These are phyloP conservation scores for Xylaria bambusicola DNA, from an alignment of 495 filamentous ascomycete genomes.

Conservation along the genomic window DNA sequence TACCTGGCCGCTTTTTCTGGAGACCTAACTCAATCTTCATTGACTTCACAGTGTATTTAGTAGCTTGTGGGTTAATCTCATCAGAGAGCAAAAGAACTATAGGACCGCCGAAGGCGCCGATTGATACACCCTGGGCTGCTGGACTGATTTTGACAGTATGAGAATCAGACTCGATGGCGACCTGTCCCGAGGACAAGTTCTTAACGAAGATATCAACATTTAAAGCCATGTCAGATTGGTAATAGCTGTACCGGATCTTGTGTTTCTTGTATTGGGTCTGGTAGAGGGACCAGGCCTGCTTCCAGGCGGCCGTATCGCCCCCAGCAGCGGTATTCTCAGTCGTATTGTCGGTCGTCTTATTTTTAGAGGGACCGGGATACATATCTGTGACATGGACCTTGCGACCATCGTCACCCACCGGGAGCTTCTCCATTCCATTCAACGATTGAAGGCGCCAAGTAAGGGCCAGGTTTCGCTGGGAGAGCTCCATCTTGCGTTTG, in stretches of 20 bases:
- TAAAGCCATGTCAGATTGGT: slow-evolving; percentile 40
- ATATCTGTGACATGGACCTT: slow-evolving; percentile 63
- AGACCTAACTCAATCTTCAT: slow-evolving; percentile 86
- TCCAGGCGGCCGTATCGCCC: background rate
- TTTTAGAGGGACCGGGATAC: slow-evolving; percentile 61
- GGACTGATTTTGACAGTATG: slow-evolving; percentile 30
- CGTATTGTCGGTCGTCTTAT: too few relatives aligned
- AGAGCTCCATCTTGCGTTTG: slow-evolving; percentile 5
- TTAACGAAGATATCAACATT: slow-evolving; percentile 43
- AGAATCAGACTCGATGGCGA: slow-evolving; percentile 31
- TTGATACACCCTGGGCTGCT: slow-evolving; percentile 14
- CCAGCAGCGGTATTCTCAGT: slow-evolving; percentile 3
- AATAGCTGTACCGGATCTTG: slow-evolving; percentile 34
- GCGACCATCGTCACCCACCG: slow-evolving; percentile 59
- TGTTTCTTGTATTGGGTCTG: slow-evolving; percentile 15
- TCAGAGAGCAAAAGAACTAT: slow-evolving; percentile 72
- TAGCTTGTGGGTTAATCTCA: slow-evolving; percentile 60
- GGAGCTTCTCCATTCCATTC: slow-evolving; percentile 61
- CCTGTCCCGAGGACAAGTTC: slow-evolving; percentile 36
- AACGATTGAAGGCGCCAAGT: slow-evolving; percentile 44
- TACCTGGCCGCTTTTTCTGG: slow-evolving; percentile 66
- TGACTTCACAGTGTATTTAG: slow-evolving; percentile 64
- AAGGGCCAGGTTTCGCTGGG: slow-evolving; percentile 33
- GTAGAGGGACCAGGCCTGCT: slow-evolving; percentile 26
- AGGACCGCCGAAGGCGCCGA: slow-evolving; percentile 18